Conservation (phyloP, 2,329 filamentous ascomycete genomes). For the Fusarium chaquense region DNA sequence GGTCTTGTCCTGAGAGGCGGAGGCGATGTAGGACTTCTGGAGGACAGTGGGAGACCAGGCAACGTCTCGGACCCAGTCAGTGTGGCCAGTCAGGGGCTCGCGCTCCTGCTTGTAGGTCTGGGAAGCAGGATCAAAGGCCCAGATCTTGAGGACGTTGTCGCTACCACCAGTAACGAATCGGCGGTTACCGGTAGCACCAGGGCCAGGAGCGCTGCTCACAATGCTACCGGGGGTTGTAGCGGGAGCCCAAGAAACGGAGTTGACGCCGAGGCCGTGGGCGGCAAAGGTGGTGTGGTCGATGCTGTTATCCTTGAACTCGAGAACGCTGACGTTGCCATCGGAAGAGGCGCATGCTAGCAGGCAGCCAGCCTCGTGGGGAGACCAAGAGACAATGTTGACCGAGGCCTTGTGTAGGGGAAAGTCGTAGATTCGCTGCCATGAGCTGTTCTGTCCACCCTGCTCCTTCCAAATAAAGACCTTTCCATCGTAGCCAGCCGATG, state of each 20-base stretch:
- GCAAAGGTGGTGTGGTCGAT: constrained; percentile 92
- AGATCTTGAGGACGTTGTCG: constrained; percentile 94
- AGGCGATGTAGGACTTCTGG: constrained; percentile 96
- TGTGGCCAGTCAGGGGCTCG: constrained; percentile 80
- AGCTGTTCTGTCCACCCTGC: constrained; percentile 67
- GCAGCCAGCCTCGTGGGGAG: constrained; percentile 95
- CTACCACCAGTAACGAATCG: constrained; percentile 95
- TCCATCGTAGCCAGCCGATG: constrained; percentile 94
- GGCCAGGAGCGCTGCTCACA: constrained; percentile 75
- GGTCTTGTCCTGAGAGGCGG: constrained; percentile 95
- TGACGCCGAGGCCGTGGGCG: constrained; percentile 93
- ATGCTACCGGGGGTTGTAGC: constrained; percentile 86
- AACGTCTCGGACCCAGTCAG: constrained; percentile 97
- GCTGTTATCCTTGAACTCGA: constrained; percentile 96
- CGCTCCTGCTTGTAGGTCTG: constrained; percentile 72
- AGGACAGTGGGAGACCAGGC: constrained; percentile 96
- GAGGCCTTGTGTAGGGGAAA: constrained; percentile 94
- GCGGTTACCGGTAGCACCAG: constrained; percentile 72
- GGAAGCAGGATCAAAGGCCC: constrained; percentile 78
- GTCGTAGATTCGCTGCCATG: constrained; percentile 90
- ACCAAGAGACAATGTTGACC: constrained; percentile 97
- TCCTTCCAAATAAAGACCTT: constrained; percentile 99
- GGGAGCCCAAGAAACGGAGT: constrained; percentile 95
- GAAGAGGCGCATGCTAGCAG: constrained; percentile 94
- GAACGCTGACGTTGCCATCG: constrained; percentile 91